These are phyloP conservation scores for Solanum medicagineum DNA, from an alignment of 257 asterid genomes.

Conservation along the genomic window DNA sequence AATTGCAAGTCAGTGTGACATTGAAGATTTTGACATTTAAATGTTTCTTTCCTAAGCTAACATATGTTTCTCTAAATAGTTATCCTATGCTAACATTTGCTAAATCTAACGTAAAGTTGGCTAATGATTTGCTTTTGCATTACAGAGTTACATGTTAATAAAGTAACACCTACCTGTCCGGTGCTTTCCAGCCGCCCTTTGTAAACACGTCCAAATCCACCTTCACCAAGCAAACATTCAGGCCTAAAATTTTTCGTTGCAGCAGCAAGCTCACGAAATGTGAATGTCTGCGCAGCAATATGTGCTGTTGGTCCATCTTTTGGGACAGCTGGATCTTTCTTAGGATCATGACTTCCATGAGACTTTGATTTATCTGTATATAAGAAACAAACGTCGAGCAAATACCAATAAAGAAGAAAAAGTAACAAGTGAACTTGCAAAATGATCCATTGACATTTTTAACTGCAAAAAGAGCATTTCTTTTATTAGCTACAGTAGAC, in stretches of 20 bases:
- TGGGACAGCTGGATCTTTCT: constrained; percentile 46
- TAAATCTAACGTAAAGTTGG: background rate
- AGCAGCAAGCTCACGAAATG: constrained; percentile 79
- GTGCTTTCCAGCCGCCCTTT: constrained; percentile 71
- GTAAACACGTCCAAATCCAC: constrained; percentile 95
- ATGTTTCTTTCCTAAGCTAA: background rate
- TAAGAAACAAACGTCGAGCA: background rate
- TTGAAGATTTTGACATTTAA: background rate
- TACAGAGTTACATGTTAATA: background rate
- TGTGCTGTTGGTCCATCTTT: constrained; percentile 65
- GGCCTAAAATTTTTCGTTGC: constrained; percentile 75
- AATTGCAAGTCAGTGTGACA: background rate
- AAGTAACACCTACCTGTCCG: constrained; percentile 52
- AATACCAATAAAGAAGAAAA: background rate
- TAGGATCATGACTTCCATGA: constrained; percentile 45
- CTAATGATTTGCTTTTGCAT: background rate
- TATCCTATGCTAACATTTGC: background rate
- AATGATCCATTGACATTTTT: background rate
- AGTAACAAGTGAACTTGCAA: background rate
- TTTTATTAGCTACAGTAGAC: background rate
- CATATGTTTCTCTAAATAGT: background rate
- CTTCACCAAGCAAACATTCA: constrained; percentile 81
- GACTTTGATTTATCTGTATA: constrained; percentile 54
- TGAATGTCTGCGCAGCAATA: constrained; percentile 88
- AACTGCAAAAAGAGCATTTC: background rate